phyloP scores from a whole-genome alignment of 495 filamentous ascomycete species.

The Annulohypoxylon maeteangense region DNA sequence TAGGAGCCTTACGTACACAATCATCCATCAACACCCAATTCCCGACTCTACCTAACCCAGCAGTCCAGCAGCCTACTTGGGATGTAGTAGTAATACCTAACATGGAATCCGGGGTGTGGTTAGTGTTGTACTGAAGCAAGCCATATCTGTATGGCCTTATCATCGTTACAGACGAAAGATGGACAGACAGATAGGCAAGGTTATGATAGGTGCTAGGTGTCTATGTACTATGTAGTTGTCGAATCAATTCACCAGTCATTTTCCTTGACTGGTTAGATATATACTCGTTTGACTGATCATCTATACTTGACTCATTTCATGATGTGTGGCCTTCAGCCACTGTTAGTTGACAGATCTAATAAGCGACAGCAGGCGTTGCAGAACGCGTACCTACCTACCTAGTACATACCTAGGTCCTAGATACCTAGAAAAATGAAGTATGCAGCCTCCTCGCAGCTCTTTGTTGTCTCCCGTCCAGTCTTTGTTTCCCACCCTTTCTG shows the following conservation, averaged over 20 bases:
- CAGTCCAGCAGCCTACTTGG: not conserved
- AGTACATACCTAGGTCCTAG: not conserved
- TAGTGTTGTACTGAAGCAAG: conserved; percentile 39
- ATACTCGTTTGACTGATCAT: not conserved
- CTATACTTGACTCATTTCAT: conserved; percentile 34
- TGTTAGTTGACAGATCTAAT: conserved; percentile 15
- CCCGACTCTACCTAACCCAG: not conserved
- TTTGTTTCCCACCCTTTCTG: conserved; percentile 12
- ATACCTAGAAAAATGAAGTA: conserved; percentile 16
- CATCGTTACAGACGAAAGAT: conserved; percentile 6
- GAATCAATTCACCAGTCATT: conserved; percentile 28
- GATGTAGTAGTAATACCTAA: conserved; percentile 25
- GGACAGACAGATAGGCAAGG: conserved; percentile 13
- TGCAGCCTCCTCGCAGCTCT: conserved; percentile 32
- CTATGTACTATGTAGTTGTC: not conserved
- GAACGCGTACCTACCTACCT: conserved; percentile 9
- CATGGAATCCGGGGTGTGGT: conserved; percentile 26
- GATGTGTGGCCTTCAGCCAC: conserved; percentile 1
- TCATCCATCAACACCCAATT: conserved; percentile 17
- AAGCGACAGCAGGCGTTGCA: not conserved
- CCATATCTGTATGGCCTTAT: conserved; percentile 33
- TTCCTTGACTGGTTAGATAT: too few relatives aligned
- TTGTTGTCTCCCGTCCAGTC: not conserved
- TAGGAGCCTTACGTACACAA: conserved; percentile 8
- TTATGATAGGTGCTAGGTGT: conserved; percentile 3